Evolutionary conservation across 1,139 yeast genomes (phyloP).

Genomic region (Geotrichum aggregatum): DNA sequence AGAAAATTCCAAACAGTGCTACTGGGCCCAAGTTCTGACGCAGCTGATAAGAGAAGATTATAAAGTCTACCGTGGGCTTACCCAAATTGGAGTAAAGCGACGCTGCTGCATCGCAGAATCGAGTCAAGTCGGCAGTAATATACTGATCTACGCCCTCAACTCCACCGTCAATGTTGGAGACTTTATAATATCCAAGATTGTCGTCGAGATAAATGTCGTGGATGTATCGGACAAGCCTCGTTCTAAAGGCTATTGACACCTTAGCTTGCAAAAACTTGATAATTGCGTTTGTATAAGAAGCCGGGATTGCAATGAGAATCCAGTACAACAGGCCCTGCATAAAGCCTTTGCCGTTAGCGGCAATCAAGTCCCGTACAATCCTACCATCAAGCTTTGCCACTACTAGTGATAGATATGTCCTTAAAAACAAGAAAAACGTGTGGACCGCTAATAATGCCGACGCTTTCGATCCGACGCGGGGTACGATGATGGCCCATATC

Average conservation of each 20-base stretch:
- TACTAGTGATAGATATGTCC: slow-evolving; percentile 83
- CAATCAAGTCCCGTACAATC: slow-evolving; percentile 82
- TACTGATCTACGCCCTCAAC: slow-evolving; percentile 61
- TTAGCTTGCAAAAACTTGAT: slow-evolving; percentile 77
- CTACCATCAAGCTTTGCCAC: slow-evolving; percentile 91
- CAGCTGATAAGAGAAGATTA: slow-evolving; percentile 81
- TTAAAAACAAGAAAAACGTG: slow-evolving; percentile 65
- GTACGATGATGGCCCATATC: slow-evolving; percentile 78
- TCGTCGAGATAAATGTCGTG: slow-evolving; percentile 87
- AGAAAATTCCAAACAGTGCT: slow-evolving; percentile 75
- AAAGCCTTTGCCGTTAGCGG: slow-evolving; percentile 74
- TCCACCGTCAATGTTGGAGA: slow-evolving; percentile 42
- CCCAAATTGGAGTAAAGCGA: slow-evolving; percentile 85
- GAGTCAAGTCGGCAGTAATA: slow-evolving; percentile 77
- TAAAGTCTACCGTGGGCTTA: slow-evolving; percentile 81
- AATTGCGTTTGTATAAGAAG: slow-evolving; percentile 87
- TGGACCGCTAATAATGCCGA: slow-evolving; percentile 65
- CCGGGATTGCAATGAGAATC: slow-evolving; percentile 88
- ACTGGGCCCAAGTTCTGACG: slow-evolving; percentile 81
- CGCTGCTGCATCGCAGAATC: slow-evolving; percentile 78
- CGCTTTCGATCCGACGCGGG: slow-evolving; percentile 65
- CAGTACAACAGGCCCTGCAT: slow-evolving; percentile 75
- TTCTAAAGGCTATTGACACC: slow-evolving; percentile 77
- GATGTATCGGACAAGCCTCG: slow-evolving; percentile 76
- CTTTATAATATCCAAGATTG: slow-evolving; percentile 76